Conservation (phyloP, 106 monocot species). For the Iris macrosiphon region DNA sequence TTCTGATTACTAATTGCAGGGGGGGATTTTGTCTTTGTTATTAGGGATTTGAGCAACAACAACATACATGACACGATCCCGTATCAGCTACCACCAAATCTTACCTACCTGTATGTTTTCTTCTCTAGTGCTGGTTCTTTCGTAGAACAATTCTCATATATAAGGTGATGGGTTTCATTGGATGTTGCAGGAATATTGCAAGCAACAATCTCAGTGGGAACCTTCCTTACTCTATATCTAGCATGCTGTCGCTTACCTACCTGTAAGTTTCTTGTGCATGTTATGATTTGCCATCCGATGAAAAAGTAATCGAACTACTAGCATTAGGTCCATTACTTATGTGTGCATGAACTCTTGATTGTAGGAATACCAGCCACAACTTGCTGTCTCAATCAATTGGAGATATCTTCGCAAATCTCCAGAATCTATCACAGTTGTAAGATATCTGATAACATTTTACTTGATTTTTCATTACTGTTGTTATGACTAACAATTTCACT, state of each 20-base stretch:
- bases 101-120: constrained; percentile 58
- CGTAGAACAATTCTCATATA: background rate
- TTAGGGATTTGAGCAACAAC: constrained; percentile 86
- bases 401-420: constrained; percentile 61
- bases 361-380: constrained; percentile 82
- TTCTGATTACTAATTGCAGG: too few species aligned
- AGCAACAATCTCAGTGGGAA: constrained; percentile 65
- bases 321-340: constrained; percentile 5
- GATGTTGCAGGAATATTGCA: constrained; percentile 70
- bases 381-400: constrained; percentile 51
- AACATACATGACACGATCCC: constrained; percentile 63
- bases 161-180: background rate
- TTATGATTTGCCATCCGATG: background rate
- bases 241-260: constrained; percentile 60
- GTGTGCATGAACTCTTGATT: constrained; percentile 1
- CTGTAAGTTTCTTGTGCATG: constrained; percentile 42
- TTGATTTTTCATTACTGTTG: background rate
- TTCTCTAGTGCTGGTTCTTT: background rate
- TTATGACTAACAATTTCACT: background rate
- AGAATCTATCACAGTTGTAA: constrained; percentile 65
- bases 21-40: too few species aligned
- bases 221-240: constrained; percentile 74
- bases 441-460: constrained; percentile 9
- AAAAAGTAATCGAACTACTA: background rate
- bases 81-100: constrained; percentile 85